Conservation (phyloP, 179 eudicot genomes). For the Corrigiola litoralis region DNA sequence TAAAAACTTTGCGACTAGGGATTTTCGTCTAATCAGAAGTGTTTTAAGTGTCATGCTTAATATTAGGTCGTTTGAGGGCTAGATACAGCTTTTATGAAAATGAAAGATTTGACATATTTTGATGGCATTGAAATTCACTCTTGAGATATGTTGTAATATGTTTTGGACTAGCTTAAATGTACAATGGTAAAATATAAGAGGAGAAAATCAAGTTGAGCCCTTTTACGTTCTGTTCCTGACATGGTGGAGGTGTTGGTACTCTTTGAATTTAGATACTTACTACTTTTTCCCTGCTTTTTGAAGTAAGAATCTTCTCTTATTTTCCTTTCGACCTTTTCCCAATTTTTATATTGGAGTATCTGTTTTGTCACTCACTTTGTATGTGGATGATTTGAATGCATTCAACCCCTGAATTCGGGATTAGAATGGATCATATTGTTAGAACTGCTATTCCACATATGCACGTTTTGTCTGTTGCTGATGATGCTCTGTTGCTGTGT, state of each 20-base stretch:
- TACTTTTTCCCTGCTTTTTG: too few species aligned
- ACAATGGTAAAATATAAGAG: not conserved
- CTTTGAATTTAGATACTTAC: too few species aligned
- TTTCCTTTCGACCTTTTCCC: too few species aligned
- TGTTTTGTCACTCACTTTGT: not conserved
- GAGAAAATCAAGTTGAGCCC: too few species aligned
- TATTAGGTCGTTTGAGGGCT: not conserved
- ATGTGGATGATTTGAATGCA: too few species aligned
- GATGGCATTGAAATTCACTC: not conserved
- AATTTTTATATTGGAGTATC: too few species aligned
- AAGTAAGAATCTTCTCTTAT: too few species aligned
- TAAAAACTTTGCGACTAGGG: too few species aligned
- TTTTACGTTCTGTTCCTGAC: too few species aligned
- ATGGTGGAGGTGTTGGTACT: too few species aligned
- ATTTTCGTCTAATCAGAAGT: not conserved
- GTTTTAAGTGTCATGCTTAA: not conserved
- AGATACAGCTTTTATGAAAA: not conserved
- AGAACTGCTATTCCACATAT: too few species aligned
- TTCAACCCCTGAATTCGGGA: too few species aligned
- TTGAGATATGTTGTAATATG: not conserved
- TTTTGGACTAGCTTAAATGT: not conserved
- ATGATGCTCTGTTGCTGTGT: slow-evolving; percentile 13
- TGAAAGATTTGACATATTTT: not conserved
- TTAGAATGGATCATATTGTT: not conserved
- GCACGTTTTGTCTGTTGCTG: not conserved